Base-by-base conservation (phyloP, 208 protist genomes). In the Jaenimonas drosophilae region DNA sequence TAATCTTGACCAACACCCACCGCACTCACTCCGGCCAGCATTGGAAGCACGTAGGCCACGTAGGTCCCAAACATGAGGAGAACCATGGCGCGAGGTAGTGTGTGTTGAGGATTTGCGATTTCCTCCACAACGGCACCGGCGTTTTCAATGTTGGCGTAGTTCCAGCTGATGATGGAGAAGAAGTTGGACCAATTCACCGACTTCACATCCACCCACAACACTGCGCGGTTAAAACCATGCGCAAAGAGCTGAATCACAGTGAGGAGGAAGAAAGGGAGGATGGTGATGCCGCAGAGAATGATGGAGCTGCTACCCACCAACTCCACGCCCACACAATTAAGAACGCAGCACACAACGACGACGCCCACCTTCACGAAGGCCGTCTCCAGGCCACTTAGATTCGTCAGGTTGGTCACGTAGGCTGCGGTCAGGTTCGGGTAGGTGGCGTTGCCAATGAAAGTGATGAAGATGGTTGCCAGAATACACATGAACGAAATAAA, bases 81-180 rank as follows among this genome's bases (percentile, higher is more conserved):
- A 0, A 77, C 32, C 73, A 90, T 90, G 14, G 75, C 66, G 26
- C 34, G 40, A 1, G 76, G 72, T 2, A 90, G 49, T 7, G 72
- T 65, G 7, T 25, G 45, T 28, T 54, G 59, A 6, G 81, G 81
- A 58, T 90, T 84, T 9, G 62, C 39, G 12, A 90, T 62, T 41
- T 90, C 76, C 64, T 90, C 76, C 6, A 90, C 70, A 24, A 90
- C 61, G 0, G 81, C 62, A 21, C 81, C 81, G 24, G 76, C 69
- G 56, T 90, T 90, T 45, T 90, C 81, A 55, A 90, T 83, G 64
- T 90, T 90, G 16, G 81, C 81, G 54, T 86, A 90, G 62, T 86
- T 90, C 76, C 81, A 90, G 51, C 73, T 86, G 44, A 86, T 76
- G 59, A 90, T 86, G 38, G 72, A 77, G 48, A 90, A 75, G 57